Evolutionary conservation across 2,329 filamentous ascomycete genomes (phyloP).

Genomic region (Byssochlamys sp.): DNA sequence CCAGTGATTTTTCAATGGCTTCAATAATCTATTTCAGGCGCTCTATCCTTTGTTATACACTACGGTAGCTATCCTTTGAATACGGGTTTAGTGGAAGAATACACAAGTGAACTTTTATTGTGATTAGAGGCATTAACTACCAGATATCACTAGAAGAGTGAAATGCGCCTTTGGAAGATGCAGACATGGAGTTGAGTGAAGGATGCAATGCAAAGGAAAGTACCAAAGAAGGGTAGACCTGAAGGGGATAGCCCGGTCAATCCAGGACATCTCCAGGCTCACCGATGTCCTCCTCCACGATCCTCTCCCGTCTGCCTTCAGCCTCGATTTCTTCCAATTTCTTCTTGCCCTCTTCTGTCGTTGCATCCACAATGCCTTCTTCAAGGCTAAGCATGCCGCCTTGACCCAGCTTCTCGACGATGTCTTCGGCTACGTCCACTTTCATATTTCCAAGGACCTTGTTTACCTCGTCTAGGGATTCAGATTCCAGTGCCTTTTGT

Average conservation of each 20-base stretch:
- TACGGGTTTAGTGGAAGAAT: too few relatives aligned
- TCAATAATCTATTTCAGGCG: too few relatives aligned
- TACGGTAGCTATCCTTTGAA: too few relatives aligned
- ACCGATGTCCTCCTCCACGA: slow-evolving; percentile 47
- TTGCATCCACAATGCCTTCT: slow-evolving; percentile 89
- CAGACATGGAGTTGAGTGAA: background rate
- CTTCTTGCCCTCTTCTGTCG: slow-evolving; percentile 72
- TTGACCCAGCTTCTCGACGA: slow-evolving; percentile 70
- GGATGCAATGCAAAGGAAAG: background rate
- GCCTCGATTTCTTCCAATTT: slow-evolving; percentile 67
- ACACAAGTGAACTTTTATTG: background rate
- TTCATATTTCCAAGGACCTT: slow-evolving; percentile 80
- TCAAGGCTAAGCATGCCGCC: slow-evolving; percentile 85
- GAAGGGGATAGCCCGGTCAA: background rate
- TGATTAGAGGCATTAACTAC: background rate
- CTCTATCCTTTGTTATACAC: too few relatives aligned
- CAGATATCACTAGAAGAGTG: background rate
- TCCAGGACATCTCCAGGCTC: slow-evolving; percentile 40
- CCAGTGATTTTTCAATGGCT: too few relatives aligned
- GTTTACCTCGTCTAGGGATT: slow-evolving; percentile 80
- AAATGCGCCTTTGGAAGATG: background rate
- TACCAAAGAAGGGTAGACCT: background rate
- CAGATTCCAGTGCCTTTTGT: slow-evolving; percentile 72
- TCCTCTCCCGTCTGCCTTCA: slow-evolving; percentile 29
- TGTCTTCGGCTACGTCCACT: slow-evolving; percentile 74